A percentile compares a stretch with the other conserved stretches of the same genome.
phyloP scores from a whole-genome alignment of 805 yeast species.

The Hanseniaspora thailandica region DNA sequence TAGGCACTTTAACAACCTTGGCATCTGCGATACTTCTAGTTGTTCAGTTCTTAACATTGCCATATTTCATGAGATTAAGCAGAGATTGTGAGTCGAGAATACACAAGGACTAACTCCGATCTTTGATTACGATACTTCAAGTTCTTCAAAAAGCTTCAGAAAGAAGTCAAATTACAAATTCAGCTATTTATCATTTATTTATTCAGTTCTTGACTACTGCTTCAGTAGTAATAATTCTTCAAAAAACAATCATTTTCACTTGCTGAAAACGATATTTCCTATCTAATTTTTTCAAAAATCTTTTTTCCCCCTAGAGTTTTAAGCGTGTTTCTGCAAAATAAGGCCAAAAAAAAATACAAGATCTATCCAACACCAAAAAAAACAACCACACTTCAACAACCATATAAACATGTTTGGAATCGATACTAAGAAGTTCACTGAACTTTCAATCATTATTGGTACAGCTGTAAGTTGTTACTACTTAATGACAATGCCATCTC shows the following conservation, averaged over 20 bases:
- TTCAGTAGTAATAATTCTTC: too few relatives aligned
- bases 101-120: background rate
- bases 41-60: background rate
- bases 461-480: conserved; percentile 65
- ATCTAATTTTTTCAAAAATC: too few relatives aligned
- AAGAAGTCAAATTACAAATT: too few relatives aligned
- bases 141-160: too few relatives aligned
- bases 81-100: background rate
- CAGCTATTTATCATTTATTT: too few relatives aligned
- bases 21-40: background rate
- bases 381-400: background rate
- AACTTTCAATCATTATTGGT: conserved; percentile 41
- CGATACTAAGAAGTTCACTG: conserved; percentile 34
- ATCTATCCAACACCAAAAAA: background rate
- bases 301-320: too few relatives aligned
- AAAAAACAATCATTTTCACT: too few relatives aligned
- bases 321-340: background rate
- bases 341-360: too few relatives aligned
- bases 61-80: background rate
- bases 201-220: too few relatives aligned
- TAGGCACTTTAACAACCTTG: conserved; percentile 34
- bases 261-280: too few relatives aligned
- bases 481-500: conserved; percentile 36
- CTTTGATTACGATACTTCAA: too few relatives aligned
- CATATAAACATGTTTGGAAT: conserved; percentile 16